These are phyloP conservation scores for Nicotiana paniculata DNA, from an alignment of 257 asterid genomes.

Conservation along the genomic window DNA sequence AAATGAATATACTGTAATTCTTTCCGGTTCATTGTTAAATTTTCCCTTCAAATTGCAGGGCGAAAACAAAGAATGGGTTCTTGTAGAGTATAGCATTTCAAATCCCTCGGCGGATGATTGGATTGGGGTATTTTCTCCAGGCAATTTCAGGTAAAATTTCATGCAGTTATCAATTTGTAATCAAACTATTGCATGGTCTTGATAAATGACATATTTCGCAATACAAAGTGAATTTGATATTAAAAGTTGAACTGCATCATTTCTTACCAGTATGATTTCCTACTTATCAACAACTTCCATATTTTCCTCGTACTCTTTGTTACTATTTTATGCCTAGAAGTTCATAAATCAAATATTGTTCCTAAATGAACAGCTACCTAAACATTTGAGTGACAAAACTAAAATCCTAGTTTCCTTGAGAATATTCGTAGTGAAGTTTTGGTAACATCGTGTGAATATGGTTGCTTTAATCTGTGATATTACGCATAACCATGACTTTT, in stretches of 20 bases:
- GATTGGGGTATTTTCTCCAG: slow-evolving; percentile 96
- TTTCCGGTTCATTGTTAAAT: not conserved
- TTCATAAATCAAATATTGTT: not conserved
- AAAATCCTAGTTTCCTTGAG: not conserved
- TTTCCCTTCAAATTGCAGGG: slow-evolving; percentile 26
- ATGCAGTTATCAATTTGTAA: not conserved
- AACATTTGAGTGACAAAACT: not conserved
- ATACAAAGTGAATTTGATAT: not conserved
- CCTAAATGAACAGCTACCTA: not conserved
- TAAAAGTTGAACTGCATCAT: not conserved
- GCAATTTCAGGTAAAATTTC: slow-evolving; percentile 65
- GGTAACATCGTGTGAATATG: not conserved
- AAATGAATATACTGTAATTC: not conserved
- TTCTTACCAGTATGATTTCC: not conserved
- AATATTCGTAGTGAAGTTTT: not conserved
- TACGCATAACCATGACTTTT: not conserved
- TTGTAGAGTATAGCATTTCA: slow-evolving; percentile 43
- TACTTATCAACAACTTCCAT: not conserved
- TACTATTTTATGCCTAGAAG: not conserved
- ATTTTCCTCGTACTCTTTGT: not conserved
- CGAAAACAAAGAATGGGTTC: slow-evolving; percentile 59
- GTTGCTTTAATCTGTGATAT: not conserved
- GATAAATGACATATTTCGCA: not conserved
- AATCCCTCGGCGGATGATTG: slow-evolving; percentile 67
- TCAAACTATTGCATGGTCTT: not conserved